phyloP scores from a whole-genome alignment of 345 rosid species.

The Populus deltoides region DNA sequence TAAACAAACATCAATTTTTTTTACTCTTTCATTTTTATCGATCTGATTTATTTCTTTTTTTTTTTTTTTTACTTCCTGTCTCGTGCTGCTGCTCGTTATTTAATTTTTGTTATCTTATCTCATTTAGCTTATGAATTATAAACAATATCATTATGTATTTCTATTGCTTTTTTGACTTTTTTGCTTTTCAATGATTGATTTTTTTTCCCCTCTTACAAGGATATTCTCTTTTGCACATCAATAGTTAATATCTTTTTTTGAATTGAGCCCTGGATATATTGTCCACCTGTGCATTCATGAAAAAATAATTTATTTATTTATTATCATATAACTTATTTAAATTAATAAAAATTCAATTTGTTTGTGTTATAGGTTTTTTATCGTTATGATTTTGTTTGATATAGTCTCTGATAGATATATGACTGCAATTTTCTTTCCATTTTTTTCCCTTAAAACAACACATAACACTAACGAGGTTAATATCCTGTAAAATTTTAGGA shows the following conservation, averaged over 20 bases:
- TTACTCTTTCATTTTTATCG: too few species aligned
- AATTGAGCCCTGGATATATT: too few species aligned
- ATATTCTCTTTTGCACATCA: too few species aligned
- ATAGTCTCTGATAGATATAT: neutral
- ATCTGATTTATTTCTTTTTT: too few species aligned
- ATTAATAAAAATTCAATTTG: too few species aligned
- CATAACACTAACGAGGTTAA: neutral
- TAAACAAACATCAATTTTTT: too few species aligned
- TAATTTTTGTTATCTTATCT: too few species aligned
- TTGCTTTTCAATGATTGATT: neutral
- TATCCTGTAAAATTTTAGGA: neutral
- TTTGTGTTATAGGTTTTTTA: neutral
- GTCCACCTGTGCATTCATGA: neutral
- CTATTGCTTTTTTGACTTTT: neutral
- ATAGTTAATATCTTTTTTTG: too few species aligned
- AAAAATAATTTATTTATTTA: too few species aligned
- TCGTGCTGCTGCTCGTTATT: neutral
- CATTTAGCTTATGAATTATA: too few species aligned
- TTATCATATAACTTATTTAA: neutral
- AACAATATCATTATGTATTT: neutral
- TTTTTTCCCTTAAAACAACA: neutral
- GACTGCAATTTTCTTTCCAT: neutral
- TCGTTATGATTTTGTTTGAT: neutral
- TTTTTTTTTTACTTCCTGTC: too few species aligned
- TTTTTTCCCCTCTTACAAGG: too few species aligned